Percentiles rank a stretch among this genome's conserved stretches.
These are phyloP conservation scores for Trametes hirsuta DNA, from an alignment of 1,284 basidiomycete genomes.

Conservation along the genomic window DNA sequence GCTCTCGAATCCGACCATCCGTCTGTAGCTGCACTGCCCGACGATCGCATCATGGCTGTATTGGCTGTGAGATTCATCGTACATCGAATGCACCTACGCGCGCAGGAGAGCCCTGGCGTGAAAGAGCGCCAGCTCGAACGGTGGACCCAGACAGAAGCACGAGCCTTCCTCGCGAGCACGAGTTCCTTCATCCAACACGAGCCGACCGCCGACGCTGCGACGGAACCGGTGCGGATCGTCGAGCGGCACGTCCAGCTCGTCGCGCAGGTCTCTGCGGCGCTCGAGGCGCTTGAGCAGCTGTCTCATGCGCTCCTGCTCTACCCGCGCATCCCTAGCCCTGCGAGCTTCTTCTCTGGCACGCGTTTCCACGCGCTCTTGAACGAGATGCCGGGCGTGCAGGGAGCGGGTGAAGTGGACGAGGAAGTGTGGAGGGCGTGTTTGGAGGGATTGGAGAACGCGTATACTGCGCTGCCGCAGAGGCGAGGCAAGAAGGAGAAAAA, in stretches of 20 bases:
- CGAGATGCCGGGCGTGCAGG: conserved; percentile 25
- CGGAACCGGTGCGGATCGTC: conserved; percentile 34
- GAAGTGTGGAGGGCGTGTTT: conserved; percentile 52
- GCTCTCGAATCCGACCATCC: conserved; percentile 59
- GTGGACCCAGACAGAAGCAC: conserved; percentile 72
- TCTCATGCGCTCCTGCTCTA: conserved; percentile 60
- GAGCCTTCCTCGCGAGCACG: conserved; percentile 54
- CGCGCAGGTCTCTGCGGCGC: conserved; percentile 64
- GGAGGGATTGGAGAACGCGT: conserved; percentile 52
- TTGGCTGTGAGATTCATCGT: conserved; percentile 67
- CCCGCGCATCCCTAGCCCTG: conserved; percentile 48
- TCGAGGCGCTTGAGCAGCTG: conserved; percentile 62
- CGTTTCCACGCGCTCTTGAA: conserved; percentile 57
- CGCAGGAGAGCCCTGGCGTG: conserved; percentile 46
- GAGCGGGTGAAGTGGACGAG: conserved; percentile 29
- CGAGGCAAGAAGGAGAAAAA: conserved; percentile 47
- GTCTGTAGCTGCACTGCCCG: conserved; percentile 48
- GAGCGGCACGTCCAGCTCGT: conserved; percentile 74
- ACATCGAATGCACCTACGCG: conserved; percentile 50
- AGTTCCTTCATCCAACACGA: conserved; percentile 40
- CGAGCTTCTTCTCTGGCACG: conserved; percentile 57
- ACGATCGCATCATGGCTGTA: conserved; percentile 49
- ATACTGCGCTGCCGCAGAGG: conserved; percentile 41
- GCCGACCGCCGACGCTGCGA: neutral
- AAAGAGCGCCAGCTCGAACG: conserved; percentile 62